Evolutionary conservation across 2,329 filamentous ascomycete species (phyloP).

Genomic region (Calonectria pteridis): DNA sequence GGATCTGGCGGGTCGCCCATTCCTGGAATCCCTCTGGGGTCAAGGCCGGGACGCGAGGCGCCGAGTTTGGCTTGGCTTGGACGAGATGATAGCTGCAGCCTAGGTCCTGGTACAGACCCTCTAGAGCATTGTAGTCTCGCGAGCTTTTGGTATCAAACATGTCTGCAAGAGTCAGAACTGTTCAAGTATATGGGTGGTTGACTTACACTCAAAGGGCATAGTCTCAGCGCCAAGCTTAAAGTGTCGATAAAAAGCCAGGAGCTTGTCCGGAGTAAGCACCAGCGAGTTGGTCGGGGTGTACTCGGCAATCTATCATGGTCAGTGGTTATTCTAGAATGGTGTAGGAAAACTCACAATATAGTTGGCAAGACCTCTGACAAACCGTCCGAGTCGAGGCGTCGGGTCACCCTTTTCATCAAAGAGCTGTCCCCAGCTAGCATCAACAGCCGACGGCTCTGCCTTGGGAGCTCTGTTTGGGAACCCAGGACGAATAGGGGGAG

Average conservation of each 20-base stretch:
- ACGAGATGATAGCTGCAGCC: constrained; percentile 75
- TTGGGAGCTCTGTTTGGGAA: constrained; percentile 16
- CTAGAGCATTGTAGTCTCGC: constrained; percentile 42
- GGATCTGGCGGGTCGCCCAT: constrained; percentile 81
- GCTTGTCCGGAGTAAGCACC: constrained; percentile 81
- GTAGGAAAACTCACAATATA: constrained; percentile 68
- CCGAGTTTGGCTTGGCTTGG: constrained; percentile 62
- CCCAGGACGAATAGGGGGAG: constrained; percentile 14
- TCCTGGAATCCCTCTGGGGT: constrained; percentile 76
- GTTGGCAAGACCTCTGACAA: constrained; percentile 79
- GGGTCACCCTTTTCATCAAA: constrained; percentile 77
- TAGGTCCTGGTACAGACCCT: constrained; percentile 66
- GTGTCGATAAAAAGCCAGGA: constrained; percentile 79
- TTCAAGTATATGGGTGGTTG: neutral
- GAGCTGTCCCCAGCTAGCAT: constrained; percentile 81
- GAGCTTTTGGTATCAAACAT: constrained; percentile 62
- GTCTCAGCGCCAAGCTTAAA: constrained; percentile 74
- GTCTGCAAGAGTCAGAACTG: constrained; percentile 47
- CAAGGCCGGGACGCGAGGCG: constrained; percentile 72
- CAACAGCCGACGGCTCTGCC: constrained; percentile 59
- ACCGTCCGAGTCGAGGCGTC: constrained; percentile 76
- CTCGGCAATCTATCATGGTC: constrained; percentile 45
- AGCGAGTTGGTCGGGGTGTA: constrained; percentile 55
- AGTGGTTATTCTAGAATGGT: neutral
- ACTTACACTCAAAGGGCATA: constrained; percentile 76